These are phyloP conservation scores for Fusarium neocosmosporiellum DNA, from an alignment of 2,329 filamentous ascomycete genomes.

Conservation along the genomic window DNA sequence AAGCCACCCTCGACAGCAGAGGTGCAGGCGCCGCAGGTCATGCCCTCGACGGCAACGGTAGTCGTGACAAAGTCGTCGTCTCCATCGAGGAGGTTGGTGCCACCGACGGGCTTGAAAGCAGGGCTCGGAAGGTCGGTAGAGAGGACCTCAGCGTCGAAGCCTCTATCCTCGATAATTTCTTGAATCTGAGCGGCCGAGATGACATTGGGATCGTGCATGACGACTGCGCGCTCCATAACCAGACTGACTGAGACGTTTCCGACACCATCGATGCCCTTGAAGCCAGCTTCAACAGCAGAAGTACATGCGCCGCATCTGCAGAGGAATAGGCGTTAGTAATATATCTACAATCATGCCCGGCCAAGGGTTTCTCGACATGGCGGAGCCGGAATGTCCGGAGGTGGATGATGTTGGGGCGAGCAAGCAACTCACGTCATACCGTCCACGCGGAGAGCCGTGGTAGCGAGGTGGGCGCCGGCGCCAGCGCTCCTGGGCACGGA, in stretches of 20 bases:
- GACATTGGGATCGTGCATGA: slow-evolving; percentile 84
- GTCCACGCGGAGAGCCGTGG: slow-evolving; percentile 89
- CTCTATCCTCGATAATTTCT: slow-evolving; percentile 90
- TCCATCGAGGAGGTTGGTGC: slow-evolving; percentile 51
- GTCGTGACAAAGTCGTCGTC: slow-evolving; percentile 69
- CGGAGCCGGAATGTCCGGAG: slow-evolving; percentile 28
- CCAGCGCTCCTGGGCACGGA: slow-evolving; percentile 47
- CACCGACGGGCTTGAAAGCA: slow-evolving; percentile 52
- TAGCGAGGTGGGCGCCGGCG: slow-evolving; percentile 76
- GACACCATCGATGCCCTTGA: slow-evolving; percentile 83
- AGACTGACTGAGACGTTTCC: slow-evolving; percentile 91
- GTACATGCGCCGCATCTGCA: slow-evolving; percentile 91
- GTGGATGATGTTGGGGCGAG: slow-evolving; percentile 8
- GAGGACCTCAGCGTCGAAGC: slow-evolving; percentile 92
- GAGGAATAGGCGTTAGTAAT: slow-evolving; percentile 48
- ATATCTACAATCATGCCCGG: slow-evolving; percentile 13
- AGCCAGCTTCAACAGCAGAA: slow-evolving; percentile 92
- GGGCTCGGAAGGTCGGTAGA: slow-evolving; percentile 78
- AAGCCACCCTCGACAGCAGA: slow-evolving; percentile 86
- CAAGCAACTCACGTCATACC: slow-evolving; percentile 77
- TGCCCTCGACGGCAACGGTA: slow-evolving; percentile 83
- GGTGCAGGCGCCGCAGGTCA: slow-evolving; percentile 93
- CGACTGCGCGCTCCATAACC: slow-evolving; percentile 94
- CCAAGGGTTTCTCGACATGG: neutral
- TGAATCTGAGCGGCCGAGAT: slow-evolving; percentile 80